These are phyloP conservation scores for Vicia faba DNA, from an alignment of 306 rosid species.

Conservation along the genomic window DNA sequence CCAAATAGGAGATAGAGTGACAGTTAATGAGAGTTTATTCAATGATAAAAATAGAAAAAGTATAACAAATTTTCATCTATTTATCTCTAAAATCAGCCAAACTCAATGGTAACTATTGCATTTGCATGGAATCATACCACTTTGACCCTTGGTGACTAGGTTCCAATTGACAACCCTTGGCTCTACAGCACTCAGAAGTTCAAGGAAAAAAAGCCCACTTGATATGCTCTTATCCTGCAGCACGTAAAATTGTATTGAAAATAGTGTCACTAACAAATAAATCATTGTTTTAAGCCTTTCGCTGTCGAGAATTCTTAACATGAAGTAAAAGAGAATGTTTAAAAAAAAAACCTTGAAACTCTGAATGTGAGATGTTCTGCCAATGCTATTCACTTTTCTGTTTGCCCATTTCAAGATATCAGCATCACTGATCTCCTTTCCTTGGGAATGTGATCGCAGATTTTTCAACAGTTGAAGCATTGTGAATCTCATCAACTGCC, in stretches of 20 bases:
- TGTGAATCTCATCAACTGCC: constrained; percentile 94
- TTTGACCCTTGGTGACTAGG: constrained; percentile 92
- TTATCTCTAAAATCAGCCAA: no score
- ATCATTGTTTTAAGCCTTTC: constrained; percentile 15
- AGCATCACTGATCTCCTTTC: constrained; percentile 82
- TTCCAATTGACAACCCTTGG: constrained; percentile 98
- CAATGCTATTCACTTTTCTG: constrained; percentile 74
- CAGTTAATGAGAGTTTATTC: no score
- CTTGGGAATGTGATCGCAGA: constrained; percentile 84
- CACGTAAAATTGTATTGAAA: constrained; percentile 24
- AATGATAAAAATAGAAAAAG: neutral
- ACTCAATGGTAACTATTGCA: neutral
- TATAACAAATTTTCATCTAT: no score
- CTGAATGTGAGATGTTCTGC: constrained; percentile 73
- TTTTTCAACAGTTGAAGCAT: constrained; percentile 87
- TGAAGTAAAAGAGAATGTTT: neutral
- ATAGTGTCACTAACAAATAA: constrained; percentile 20
- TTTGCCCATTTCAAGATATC: constrained; percentile 91
- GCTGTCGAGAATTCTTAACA: neutral
- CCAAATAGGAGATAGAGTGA: no score
- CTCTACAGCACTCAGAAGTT: constrained; percentile 96
- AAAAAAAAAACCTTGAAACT: constrained; percentile 72
- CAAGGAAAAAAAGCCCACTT: constrained; percentile 84
- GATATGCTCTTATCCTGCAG: constrained; percentile 88
- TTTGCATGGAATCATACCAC: constrained; percentile 55